A percentile compares a stretch with the other conserved stretches of the same genome.
Evolutionary conservation across 2,329 filamentous ascomycete genomes (phyloP).

Genomic region (Immersiporthe knoxdaviesiana): DNA sequence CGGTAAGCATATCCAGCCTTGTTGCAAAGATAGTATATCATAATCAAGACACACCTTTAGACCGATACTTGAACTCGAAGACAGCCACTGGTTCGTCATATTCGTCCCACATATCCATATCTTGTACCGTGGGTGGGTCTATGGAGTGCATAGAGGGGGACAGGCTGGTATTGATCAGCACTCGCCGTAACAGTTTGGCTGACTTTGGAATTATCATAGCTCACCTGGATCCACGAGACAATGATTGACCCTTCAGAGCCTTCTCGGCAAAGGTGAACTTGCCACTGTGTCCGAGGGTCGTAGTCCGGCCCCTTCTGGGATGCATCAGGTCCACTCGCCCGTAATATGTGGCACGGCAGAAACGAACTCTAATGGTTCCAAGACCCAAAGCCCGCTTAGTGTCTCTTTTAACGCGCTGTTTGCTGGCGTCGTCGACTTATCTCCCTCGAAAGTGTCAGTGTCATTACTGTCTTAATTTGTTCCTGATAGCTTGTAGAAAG

Average conservation of each 20-base stretch:
- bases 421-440: slow-evolving; percentile 6
- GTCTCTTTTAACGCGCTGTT: neutral
- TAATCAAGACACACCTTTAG: neutral
- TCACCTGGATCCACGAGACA: neutral
- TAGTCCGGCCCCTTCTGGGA: too few relatives aligned
- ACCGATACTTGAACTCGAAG: neutral
- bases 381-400: neutral
- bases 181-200: neutral
- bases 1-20: neutral
- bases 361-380: slow-evolving; percentile 5
- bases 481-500: neutral
- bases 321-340: too few relatives aligned
- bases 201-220: neutral
- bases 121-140: neutral
- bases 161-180: neutral
- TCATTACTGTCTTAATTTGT: too few relatives aligned
- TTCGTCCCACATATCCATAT: neutral
- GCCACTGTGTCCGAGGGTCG: neutral
- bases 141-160: neutral
- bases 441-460: neutral
- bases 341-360: neutral
- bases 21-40: neutral
- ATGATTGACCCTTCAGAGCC: neutral
- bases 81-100: neutral
- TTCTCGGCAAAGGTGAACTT: neutral